Conservation (phyloP, 805 yeast genomes). For the Starmerella scarabaei region DNA sequence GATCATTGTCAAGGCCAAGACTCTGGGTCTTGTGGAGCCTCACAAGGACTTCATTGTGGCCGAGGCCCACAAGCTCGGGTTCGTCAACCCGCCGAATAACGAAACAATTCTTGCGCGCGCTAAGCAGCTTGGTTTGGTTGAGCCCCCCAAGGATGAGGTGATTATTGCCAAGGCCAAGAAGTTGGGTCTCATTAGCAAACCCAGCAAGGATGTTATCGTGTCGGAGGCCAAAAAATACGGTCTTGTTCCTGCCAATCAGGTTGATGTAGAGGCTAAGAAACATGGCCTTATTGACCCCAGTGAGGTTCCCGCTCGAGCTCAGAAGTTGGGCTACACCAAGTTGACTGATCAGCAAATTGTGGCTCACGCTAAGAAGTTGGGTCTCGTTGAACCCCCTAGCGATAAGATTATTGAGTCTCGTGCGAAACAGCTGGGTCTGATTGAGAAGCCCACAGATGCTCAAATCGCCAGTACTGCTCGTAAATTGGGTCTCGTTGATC, state of each 20-base stretch:
- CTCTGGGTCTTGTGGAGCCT: conserved; percentile 18
- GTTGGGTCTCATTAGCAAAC: conserved; percentile 10
- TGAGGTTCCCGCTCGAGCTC: too few relatives aligned
- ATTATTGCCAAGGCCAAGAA: conserved; percentile 19
- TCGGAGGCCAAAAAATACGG: too few relatives aligned
- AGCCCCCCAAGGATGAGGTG: conserved; percentile 9
- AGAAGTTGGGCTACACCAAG: too few relatives aligned
- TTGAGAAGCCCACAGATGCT: conserved; percentile 9
- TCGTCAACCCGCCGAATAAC: conserved; percentile 13
- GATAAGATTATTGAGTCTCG: conserved; percentile 36
- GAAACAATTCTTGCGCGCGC: conserved; percentile 9
- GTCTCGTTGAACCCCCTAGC: conserved; percentile 29
- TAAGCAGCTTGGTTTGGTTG: conserved; percentile 16
- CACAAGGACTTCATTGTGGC: conserved; percentile 23
- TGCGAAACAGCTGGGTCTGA: conserved; percentile 22
- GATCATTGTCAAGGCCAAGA: conserved; percentile 19
- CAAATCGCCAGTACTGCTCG: conserved; percentile 10
- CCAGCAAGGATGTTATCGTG: conserved; percentile 20
- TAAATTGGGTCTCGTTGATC: conserved; percentile 10
- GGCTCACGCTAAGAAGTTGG: conserved; percentile 29
- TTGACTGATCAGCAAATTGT: conserved; percentile 19
- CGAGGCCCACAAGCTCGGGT: conserved; percentile 14
- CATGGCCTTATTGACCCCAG: conserved; percentile 46
- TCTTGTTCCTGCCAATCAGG: too few relatives aligned
- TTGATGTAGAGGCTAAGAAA: conserved; percentile 45